These are phyloP conservation scores for Candida loeiensis DNA, from an alignment of 805 yeast species.

Conservation along the genomic window DNA sequence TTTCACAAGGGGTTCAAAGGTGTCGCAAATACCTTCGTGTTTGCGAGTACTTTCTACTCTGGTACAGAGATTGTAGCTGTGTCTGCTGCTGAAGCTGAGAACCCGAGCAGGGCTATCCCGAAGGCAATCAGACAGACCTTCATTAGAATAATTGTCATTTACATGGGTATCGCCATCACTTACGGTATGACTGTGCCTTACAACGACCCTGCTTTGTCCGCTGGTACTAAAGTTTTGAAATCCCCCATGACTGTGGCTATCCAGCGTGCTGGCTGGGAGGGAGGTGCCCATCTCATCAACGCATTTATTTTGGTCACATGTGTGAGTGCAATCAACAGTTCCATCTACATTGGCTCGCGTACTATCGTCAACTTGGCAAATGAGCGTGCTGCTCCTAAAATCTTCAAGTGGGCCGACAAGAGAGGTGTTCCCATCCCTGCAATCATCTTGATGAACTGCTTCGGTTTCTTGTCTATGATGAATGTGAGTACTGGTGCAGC, in stretches of 20 bases:
- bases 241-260: conserved; percentile 41
- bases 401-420: conserved; percentile 49
- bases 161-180: conserved; percentile 50
- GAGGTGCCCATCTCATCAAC: conserved; percentile 51
- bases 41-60: conserved; percentile 56
- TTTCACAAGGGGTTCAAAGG: conserved; percentile 49
- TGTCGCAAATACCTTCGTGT: conserved; percentile 55
- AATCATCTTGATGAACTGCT: conserved; percentile 49
- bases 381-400: conserved; percentile 56
- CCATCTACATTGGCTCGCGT: conserved; percentile 67
- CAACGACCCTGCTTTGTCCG: conserved; percentile 44
- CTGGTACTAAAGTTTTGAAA: conserved; percentile 39
- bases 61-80: conserved; percentile 58
- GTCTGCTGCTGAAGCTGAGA: conserved; percentile 59
- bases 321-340: conserved; percentile 65
- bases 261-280: conserved; percentile 39
- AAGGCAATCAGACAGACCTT: conserved; percentile 54
- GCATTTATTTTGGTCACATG: conserved; percentile 63
- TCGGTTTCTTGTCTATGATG: conserved; percentile 57
- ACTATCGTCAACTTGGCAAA: conserved; percentile 62
- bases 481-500: conserved; percentile 57
- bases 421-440: conserved; percentile 66
- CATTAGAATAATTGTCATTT: conserved; percentile 50
- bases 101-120: conserved; percentile 57
- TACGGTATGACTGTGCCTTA: conserved; percentile 61